A percentile compares a stretch with the other conserved stretches of the same genome.
Evolutionary conservation across 177 flowering plant genomes (phyloP).

Genomic region (Vitis hybrid): DNA sequence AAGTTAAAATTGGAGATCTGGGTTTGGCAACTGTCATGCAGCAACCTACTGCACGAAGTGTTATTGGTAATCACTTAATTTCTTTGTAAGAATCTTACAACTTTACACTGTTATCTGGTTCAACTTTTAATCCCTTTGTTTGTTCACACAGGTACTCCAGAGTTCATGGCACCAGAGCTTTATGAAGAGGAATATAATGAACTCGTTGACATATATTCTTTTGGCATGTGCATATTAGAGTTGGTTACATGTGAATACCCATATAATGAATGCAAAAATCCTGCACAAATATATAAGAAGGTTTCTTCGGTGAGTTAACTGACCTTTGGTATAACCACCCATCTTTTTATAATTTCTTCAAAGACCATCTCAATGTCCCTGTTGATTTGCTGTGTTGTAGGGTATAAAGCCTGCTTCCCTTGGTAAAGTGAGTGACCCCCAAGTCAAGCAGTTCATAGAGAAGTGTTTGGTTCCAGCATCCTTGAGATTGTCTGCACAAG

Average conservation of each 20-base stretch:
- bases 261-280: conserved; percentile 76
- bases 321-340: neutral
- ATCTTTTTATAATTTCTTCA: neutral
- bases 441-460: conserved; percentile 68
- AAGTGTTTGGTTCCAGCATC: conserved; percentile 79
- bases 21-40: conserved; percentile 82
- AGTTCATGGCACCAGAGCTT: conserved; percentile 96
- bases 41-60: conserved; percentile 71
- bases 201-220: conserved; percentile 85
- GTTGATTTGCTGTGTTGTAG: conserved; percentile 29
- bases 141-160: conserved; percentile 69
- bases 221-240: conserved; percentile 88
- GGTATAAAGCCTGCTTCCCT: conserved; percentile 85
- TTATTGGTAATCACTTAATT: conserved; percentile 52
- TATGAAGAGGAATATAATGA: conserved; percentile 89
- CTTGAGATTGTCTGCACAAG: conserved; percentile 59
- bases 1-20: conserved; percentile 88
- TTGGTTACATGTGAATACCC: conserved; percentile 89
- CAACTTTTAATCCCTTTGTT: neutral
- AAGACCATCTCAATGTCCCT: neutral
- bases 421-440: conserved; percentile 53
- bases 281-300: conserved; percentile 82
- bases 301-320: conserved; percentile 72
- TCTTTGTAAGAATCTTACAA: neutral
- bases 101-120: neutral